phyloP scores from a whole-genome alignment of 2,329 filamentous ascomycete species.

The Sporothrix pseudoabietina region DNA sequence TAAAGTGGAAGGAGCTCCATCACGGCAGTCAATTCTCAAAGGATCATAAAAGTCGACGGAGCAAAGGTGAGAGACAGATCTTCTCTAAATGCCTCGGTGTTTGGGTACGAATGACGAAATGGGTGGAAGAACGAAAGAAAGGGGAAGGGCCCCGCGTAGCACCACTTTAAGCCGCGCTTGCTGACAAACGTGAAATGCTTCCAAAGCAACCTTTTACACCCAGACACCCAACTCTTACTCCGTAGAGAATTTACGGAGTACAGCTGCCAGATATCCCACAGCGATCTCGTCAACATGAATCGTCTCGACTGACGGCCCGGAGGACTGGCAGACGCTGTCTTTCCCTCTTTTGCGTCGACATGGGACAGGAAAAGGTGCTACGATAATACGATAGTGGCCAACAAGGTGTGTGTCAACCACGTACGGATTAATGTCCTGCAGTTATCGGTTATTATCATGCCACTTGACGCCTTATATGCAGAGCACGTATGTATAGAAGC shows the following conservation, averaged over 20 bases:
- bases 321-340: background rate
- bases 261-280: background rate
- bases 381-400: background rate
- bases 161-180: background rate
- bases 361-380: background rate
- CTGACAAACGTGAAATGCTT: slow-evolving; percentile 7
- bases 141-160: background rate
- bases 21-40: background rate
- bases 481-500: background rate
- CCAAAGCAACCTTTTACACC: background rate
- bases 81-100: too few relatives aligned
- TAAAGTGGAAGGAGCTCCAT: too few relatives aligned
- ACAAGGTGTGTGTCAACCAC: background rate
- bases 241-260: too few relatives aligned
- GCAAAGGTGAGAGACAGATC: background rate
- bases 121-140: background rate
- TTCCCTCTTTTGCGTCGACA: background rate
- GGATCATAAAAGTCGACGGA: background rate
- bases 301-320: background rate
- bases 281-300: background rate
- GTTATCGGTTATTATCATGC: background rate
- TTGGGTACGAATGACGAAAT: background rate
- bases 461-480: background rate
- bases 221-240: too few relatives aligned
- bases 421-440: background rate